Evolutionary conservation across 2,329 filamentous ascomycete species (phyloP).

Genomic region (Westerdykella aurantiaca): DNA sequence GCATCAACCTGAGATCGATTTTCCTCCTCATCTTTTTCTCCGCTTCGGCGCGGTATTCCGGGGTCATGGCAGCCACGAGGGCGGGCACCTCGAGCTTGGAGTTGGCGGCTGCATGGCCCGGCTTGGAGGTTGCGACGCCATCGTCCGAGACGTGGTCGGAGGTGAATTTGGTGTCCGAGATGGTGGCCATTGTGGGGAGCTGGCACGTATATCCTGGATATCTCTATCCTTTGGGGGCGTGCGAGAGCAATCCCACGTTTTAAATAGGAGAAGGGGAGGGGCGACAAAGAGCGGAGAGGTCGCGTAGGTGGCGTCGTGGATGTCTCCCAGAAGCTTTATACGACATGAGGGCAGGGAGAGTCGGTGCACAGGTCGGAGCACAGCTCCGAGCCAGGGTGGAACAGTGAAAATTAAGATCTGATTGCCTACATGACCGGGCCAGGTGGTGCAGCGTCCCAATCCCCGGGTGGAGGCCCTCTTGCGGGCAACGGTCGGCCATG

Average conservation of each 20-base stretch:
- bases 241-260: conserved; percentile 1
- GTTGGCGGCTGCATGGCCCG: conserved; percentile 12
- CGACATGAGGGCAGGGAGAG: conserved; percentile 2
- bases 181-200: conserved; percentile 12
- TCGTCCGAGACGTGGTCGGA: conserved; percentile 24
- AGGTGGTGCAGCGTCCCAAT: conserved; percentile 7
- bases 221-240: conserved; percentile 6
- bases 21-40: conserved; percentile 62
- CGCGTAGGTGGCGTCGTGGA: conserved; percentile 1
- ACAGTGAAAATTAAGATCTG: conserved; percentile 5
- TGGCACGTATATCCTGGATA: conserved; percentile 10
- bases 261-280: conserved; percentile 1
- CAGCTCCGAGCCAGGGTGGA: conserved; percentile 4
- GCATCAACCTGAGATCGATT: conserved; percentile 63
- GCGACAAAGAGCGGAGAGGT: neutral
- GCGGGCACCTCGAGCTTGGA: conserved; percentile 28
- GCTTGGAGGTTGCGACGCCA: conserved; percentile 7
- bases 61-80: conserved; percentile 41
- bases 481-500: neutral
- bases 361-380: conserved; percentile 2
- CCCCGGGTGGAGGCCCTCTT: conserved; percentile 2
- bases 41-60: conserved; percentile 47
- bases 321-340: conserved; percentile 10
- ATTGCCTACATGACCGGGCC: conserved; percentile 13
- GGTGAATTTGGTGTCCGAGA: conserved; percentile 11